These are phyloP conservation scores for Gossypium ekmanianum DNA, from an alignment of 345 rosid genomes.

Conservation along the genomic window DNA sequence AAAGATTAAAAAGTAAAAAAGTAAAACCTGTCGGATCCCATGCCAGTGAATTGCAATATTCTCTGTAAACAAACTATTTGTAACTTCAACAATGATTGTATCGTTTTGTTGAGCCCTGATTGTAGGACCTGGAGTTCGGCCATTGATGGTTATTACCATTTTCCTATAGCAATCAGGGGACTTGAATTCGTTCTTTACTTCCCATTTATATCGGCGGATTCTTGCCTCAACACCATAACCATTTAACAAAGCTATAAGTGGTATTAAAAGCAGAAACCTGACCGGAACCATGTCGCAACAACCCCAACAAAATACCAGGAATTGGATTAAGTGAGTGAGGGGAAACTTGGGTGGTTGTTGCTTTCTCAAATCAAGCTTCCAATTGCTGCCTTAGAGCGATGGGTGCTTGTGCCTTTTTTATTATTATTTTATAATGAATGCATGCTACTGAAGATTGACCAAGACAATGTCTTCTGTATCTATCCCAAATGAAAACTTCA, in stretches of 20 bases:
- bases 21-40: neutral
- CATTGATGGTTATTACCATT: constrained; percentile 62
- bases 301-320: neutral
- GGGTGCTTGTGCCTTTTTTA: no score
- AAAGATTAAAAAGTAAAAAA: neutral
- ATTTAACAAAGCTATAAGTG: neutral
- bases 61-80: constrained; percentile 54
- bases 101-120: constrained; percentile 61
- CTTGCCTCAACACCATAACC: constrained; percentile 19
- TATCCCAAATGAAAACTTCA: no score
- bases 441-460: no score
- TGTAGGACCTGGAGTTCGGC: constrained; percentile 58
- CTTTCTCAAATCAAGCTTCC: neutral
- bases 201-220: constrained; percentile 53
- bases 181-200: constrained; percentile 58
- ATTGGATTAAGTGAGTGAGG: neutral
- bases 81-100: constrained; percentile 62
- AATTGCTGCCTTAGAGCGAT: no score
- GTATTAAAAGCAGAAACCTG: neutral
- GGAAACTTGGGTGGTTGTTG: neutral
- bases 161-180: constrained; percentile 63
- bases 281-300: neutral
- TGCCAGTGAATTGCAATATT: constrained; percentile 25
- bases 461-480: no score
- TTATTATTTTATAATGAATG: no score